Evolutionary conservation across 2,329 filamentous ascomycete genomes (phyloP).

Genomic region (Fusarium tupiense): DNA sequence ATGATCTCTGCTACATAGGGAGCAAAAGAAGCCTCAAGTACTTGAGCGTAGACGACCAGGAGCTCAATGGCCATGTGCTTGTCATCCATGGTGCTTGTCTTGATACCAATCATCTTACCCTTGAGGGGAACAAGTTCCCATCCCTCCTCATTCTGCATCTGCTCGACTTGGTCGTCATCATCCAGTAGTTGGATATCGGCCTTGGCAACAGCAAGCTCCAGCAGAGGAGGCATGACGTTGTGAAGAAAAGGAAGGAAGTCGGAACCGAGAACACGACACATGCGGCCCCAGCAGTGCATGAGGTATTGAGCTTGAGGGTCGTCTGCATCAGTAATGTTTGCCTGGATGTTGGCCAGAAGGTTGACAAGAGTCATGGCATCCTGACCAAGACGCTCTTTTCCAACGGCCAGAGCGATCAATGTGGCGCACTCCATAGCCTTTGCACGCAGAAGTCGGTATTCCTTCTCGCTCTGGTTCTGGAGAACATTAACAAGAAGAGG

Average conservation of each 20-base stretch:
- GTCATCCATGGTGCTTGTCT: slow-evolving; percentile 95
- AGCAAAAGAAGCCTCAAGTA: slow-evolving; percentile 91
- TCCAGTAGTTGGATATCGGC: slow-evolving; percentile 97
- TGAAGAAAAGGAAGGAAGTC: slow-evolving; percentile 94
- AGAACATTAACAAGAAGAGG: slow-evolving; percentile 91
- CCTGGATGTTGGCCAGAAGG: slow-evolving; percentile 86
- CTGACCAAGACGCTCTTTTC: slow-evolving; percentile 87
- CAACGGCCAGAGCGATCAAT: slow-evolving; percentile 92
- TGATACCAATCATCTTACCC: slow-evolving; percentile 98
- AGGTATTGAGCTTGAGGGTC: slow-evolving; percentile 97
- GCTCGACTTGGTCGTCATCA: slow-evolving; percentile 92
- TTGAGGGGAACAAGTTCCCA: slow-evolving; percentile 98
- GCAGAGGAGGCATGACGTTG: slow-evolving; percentile 92
- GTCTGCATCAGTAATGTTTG: slow-evolving; percentile 86
- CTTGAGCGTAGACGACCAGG: slow-evolving; percentile 95
- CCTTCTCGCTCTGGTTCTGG: slow-evolving; percentile 89
- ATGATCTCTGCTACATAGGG: slow-evolving; percentile 93
- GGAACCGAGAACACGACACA: slow-evolving; percentile 91
- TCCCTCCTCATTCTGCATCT: slow-evolving; percentile 92
- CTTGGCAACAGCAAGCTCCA: slow-evolving; percentile 92
- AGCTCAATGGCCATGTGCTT: slow-evolving; percentile 99
- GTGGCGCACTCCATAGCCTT: slow-evolving; percentile 99
- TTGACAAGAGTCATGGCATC: slow-evolving; percentile 91
- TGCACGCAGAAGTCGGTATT: slow-evolving; percentile 87
- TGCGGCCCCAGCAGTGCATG: slow-evolving; percentile 98